Conservation (phyloP, 2,329 filamentous ascomycete genomes). For the Monosporascus sp. region DNA sequence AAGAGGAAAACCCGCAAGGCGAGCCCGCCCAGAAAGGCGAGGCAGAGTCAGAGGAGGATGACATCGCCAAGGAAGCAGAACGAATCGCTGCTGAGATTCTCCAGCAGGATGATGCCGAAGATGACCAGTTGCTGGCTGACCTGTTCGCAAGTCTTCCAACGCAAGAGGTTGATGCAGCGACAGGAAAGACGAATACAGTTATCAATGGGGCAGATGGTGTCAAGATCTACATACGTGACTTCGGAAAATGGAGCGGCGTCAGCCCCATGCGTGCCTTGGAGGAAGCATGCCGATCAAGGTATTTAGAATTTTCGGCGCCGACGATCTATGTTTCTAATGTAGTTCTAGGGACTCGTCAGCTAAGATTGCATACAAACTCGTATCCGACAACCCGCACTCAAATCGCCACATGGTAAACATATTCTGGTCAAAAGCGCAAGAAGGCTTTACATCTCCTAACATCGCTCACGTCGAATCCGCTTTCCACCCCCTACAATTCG, state of each 20-base stretch:
- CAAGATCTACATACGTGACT: conserved; percentile 67
- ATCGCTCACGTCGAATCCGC: conserved; percentile 40
- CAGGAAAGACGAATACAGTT: conserved; percentile 54
- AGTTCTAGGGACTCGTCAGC: conserved; percentile 61
- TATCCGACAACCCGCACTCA: conserved; percentile 71
- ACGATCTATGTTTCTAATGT: conserved; percentile 1
- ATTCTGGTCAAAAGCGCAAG: conserved; percentile 72
- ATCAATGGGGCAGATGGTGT: conserved; percentile 48
- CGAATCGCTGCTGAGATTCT: conserved; percentile 56
- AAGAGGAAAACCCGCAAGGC: conserved; percentile 28
- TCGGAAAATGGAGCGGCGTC: conserved; percentile 76
- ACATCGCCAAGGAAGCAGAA: conserved; percentile 51
- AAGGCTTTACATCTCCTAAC: conserved; percentile 32
- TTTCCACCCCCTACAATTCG: conserved; percentile 48
- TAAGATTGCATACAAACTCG: conserved; percentile 60
- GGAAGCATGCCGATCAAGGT: conserved; percentile 82
- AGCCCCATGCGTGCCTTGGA: conserved; percentile 73
- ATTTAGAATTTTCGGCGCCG: conserved; percentile 20
- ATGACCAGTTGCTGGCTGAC: conserved; percentile 42
- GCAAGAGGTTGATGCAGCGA: conserved; percentile 52
- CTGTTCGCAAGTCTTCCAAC: conserved; percentile 59
- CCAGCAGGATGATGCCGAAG: conserved; percentile 51
- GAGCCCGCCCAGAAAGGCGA: conserved; percentile 21
- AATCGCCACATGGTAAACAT: conserved; percentile 72
- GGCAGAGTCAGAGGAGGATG: conserved; percentile 35